Conservation (phyloP, 345 rosid genomes). For the Durio zibethinus region DNA sequence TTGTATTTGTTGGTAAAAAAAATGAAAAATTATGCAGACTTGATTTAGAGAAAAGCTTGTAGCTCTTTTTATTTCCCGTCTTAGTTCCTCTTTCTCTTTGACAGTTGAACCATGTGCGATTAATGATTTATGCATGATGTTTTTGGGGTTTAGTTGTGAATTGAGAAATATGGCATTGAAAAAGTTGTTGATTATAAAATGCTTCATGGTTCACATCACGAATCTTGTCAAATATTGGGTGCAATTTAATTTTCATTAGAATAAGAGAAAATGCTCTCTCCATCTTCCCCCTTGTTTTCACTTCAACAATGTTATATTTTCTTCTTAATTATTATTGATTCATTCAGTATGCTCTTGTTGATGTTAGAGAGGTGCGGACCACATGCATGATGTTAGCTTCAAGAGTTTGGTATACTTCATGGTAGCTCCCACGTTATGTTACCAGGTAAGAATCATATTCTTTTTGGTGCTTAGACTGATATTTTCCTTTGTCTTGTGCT, state of each 20-base stretch:
- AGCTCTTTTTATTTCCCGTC: background rate
- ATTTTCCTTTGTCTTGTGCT: background rate
- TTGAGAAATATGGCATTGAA: background rate
- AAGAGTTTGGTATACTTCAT: constrained; percentile 87
- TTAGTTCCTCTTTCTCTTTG: background rate
- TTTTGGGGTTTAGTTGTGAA: background rate
- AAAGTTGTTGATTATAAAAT: background rate
- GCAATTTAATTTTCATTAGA: background rate
- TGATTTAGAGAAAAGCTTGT: background rate
- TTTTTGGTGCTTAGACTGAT: constrained; percentile 3
- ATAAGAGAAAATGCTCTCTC: background rate
- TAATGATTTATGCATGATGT: background rate
- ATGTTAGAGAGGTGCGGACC: constrained; percentile 49
- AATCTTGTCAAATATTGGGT: background rate
- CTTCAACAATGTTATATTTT: background rate
- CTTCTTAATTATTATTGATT: constrained; percentile 6
- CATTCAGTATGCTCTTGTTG: constrained; percentile 15
- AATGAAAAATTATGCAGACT: background rate
- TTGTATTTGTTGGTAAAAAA: background rate
- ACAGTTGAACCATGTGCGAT: background rate
- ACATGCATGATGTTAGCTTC: constrained; percentile 48
- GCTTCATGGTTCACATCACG: background rate
- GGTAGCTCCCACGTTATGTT: constrained; percentile 96
- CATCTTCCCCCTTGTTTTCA: background rate
- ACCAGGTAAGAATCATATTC: constrained; percentile 60